Percentiles rank a stretch among this genome's conserved stretches.
Conservation (phyloP, 2,329 filamentous ascomycete species). For the Calcarisporium arbuscula region DNA sequence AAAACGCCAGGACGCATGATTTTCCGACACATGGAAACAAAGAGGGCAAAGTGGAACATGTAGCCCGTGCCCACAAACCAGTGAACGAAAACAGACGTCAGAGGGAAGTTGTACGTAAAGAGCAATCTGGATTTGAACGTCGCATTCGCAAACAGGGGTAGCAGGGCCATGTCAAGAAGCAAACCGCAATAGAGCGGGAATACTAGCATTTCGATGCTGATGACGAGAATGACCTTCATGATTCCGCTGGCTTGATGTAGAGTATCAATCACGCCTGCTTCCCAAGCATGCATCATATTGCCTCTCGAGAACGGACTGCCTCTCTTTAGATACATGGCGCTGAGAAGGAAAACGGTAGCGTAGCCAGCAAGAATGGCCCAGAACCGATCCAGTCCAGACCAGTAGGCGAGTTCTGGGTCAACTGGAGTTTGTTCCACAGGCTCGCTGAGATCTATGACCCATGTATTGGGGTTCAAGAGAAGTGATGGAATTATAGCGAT, state of each 20-base stretch:
- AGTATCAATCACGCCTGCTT: constrained; percentile 73
- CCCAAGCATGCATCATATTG: constrained; percentile 54
- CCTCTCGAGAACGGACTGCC: constrained; percentile 60
- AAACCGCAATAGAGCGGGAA: constrained; percentile 95
- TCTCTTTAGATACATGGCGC: constrained; percentile 72
- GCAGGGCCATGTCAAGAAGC: constrained; percentile 77
- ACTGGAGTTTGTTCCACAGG: constrained; percentile 30
- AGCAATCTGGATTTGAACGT: constrained; percentile 69
- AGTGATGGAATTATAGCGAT: too few relatives aligned
- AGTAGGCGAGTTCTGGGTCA: constrained; percentile 57
- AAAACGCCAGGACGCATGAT: constrained; percentile 93
- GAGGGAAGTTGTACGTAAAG: constrained; percentile 72
- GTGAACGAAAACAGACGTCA: constrained; percentile 92
- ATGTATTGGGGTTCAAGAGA: constrained; percentile 43
- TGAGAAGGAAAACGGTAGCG: constrained; percentile 63
- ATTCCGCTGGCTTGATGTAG: constrained; percentile 93
- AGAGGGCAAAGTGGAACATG: constrained; percentile 99
- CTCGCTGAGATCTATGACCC: constrained; percentile 52
- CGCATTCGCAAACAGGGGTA: constrained; percentile 81
- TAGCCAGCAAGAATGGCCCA: constrained; percentile 80
- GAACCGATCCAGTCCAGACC: constrained; percentile 58
- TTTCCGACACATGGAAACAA: constrained; percentile 98
- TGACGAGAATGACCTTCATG: constrained; percentile 95
- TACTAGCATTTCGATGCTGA: constrained; percentile 97
- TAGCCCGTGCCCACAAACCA: constrained; percentile 99